Evolutionary conservation across 208 protist genomes (phyloP).

Genomic region (Phytomonas sp.): DNA sequence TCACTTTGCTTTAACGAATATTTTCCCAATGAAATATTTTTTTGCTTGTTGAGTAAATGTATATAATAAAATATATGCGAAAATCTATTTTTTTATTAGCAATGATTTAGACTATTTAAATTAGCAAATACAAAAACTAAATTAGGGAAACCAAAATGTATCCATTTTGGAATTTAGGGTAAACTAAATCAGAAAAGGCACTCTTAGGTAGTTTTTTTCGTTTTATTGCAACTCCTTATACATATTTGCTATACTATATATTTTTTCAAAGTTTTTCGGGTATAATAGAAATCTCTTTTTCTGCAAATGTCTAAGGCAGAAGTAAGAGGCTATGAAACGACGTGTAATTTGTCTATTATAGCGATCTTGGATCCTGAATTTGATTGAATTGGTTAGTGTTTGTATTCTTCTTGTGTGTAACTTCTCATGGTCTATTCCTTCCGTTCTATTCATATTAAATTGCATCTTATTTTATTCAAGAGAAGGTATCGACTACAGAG

Average conservation of each 20-base stretch:
- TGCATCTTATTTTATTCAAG: neutral
- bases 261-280: neutral
- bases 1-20: slow-evolving; percentile 12
- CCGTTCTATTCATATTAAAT: neutral
- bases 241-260: neutral
- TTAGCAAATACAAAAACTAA: slow-evolving; percentile 10
- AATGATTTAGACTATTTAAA: slow-evolving; percentile 6
- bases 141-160: slow-evolving; percentile 3
- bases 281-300: neutral
- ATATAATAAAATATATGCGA: neutral
- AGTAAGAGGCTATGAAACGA: neutral
- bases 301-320: neutral
- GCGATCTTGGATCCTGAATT: neutral
- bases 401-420: neutral
- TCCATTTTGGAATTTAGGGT: neutral
- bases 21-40: neutral
- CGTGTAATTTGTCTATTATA: neutral
- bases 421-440: neutral
- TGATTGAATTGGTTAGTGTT: neutral
- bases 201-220: neutral
- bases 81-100: slow-evolving; percentile 7
- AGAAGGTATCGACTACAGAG: neutral
- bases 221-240: neutral
- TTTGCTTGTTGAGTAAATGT: slow-evolving; percentile 6
- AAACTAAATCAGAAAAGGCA: neutral